Evolutionary conservation across 768 basidiomycete genomes (phyloP).

Genomic region (Trametes sanguinea): DNA sequence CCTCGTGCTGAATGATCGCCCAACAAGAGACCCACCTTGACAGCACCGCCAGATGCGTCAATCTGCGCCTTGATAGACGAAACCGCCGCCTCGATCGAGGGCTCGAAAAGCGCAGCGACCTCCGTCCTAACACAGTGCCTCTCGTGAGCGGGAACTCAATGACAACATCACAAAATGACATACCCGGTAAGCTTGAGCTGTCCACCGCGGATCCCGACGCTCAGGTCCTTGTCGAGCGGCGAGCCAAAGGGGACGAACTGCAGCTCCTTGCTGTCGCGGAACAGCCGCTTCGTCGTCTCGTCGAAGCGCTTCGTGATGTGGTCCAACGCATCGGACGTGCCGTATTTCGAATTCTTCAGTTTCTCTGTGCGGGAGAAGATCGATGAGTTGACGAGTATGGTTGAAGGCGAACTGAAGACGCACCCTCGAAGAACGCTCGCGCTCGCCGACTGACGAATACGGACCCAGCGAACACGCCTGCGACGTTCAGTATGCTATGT

Average conservation of each 20-base stretch:
- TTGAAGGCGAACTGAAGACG: no score
- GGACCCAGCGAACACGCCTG: constrained; percentile 79
- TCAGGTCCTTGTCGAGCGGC: constrained; percentile 70
- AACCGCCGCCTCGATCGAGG: constrained; percentile 74
- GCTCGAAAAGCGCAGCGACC: constrained; percentile 77
- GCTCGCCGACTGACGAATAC: constrained; percentile 81
- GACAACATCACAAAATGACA: no score
- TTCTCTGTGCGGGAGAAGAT: no score
- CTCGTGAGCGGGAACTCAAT: constrained; percentile 6
- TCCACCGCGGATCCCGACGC: constrained; percentile 71
- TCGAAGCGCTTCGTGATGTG: constrained; percentile 82
- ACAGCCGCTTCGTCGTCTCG: constrained; percentile 79
- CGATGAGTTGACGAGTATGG: no score
- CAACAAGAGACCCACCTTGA: constrained; percentile 55
- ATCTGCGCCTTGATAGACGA: constrained; percentile 71
- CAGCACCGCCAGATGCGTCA: constrained; percentile 63
- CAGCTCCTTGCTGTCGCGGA: constrained; percentile 64
- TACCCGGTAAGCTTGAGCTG: constrained; percentile 74
- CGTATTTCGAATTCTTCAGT: constrained; percentile 72
- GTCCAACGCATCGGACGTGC: constrained; percentile 67
- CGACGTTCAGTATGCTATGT: not conserved
- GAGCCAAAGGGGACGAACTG: constrained; percentile 80
- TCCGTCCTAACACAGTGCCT: constrained; percentile 33
- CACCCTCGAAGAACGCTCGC: constrained; percentile 70
- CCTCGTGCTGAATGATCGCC: no score